These are phyloP conservation scores for Nicotiana otophora DNA, from an alignment of 257 asterid species.

Conservation along the genomic window DNA sequence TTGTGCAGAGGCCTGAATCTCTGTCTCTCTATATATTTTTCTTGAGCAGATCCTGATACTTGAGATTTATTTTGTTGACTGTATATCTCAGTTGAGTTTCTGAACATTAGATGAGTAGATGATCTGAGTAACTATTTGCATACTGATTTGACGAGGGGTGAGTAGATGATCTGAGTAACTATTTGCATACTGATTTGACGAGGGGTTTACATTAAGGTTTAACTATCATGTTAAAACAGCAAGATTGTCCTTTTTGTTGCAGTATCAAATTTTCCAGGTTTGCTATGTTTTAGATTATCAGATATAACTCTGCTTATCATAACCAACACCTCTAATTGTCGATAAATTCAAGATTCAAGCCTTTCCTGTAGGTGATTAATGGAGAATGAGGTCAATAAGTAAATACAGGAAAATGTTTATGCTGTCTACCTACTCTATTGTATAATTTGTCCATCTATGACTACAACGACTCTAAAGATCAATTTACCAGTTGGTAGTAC, in stretches of 20 bases:
- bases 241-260: background rate
- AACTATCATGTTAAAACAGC: background rate
- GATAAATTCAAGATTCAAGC: too few relatives aligned
- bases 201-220: background rate
- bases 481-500: too few relatives aligned
- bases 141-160: background rate
- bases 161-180: background rate
- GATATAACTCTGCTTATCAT: background rate
- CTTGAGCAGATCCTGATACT: background rate
- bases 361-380: too few relatives aligned
- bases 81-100: background rate
- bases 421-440: too few relatives aligned
- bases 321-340: too few relatives aligned
- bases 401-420: too few relatives aligned
- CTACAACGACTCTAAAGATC: too few relatives aligned
- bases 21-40: background rate
- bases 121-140: background rate
- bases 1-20: background rate
- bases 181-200: background rate
- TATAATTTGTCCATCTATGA: too few relatives aligned
- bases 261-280: background rate
- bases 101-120: background rate
- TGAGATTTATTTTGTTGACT: background rate
- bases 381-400: too few relatives aligned
- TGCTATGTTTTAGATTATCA: background rate